Percentiles rank a stretch among this genome's conserved stretches.
Evolutionary conservation across 345 rosid species (phyloP).

Genomic region (Viola odorata): DNA sequence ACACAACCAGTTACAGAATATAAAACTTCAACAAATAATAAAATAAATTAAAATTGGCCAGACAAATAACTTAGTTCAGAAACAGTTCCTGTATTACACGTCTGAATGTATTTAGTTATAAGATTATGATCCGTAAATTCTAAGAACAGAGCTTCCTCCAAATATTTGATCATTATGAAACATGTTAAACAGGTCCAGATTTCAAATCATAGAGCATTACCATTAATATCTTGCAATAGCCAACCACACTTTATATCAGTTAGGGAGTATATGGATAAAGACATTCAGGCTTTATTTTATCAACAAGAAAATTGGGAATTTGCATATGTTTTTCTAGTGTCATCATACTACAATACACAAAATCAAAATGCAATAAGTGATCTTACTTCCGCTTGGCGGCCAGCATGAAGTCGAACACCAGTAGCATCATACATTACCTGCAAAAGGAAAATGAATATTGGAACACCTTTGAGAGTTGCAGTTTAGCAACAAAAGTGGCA

Average conservation of each 20-base stretch:
- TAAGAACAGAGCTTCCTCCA: too few relatives aligned
- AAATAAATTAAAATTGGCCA: too few relatives aligned
- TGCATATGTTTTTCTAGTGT: constrained; percentile 4
- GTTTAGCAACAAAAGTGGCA: background rate
- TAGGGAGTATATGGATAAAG: background rate
- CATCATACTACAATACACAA: background rate
- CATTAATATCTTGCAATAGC: background rate
- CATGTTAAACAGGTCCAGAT: too few relatives aligned
- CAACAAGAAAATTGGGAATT: background rate
- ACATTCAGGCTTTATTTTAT: background rate
- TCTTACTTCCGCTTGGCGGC: constrained; percentile 65
- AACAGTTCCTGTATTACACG: too few relatives aligned
- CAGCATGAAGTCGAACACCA: constrained; percentile 65
- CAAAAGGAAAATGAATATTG: constrained; percentile 8
- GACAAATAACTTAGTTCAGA: too few relatives aligned
- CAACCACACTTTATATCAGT: background rate
- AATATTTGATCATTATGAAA: too few relatives aligned
- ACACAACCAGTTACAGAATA: too few relatives aligned
- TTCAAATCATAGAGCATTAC: background rate
- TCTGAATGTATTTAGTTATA: too few relatives aligned
- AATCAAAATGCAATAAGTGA: background rate
- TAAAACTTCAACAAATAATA: too few relatives aligned
- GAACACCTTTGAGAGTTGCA: background rate
- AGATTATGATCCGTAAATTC: too few relatives aligned
- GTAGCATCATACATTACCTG: constrained; percentile 76